Evolutionary conservation across 768 basidiomycete genomes (phyloP), one percentile per base, ranked within the genome.

Genomic region (Leccinum subgranulosum): DNA sequence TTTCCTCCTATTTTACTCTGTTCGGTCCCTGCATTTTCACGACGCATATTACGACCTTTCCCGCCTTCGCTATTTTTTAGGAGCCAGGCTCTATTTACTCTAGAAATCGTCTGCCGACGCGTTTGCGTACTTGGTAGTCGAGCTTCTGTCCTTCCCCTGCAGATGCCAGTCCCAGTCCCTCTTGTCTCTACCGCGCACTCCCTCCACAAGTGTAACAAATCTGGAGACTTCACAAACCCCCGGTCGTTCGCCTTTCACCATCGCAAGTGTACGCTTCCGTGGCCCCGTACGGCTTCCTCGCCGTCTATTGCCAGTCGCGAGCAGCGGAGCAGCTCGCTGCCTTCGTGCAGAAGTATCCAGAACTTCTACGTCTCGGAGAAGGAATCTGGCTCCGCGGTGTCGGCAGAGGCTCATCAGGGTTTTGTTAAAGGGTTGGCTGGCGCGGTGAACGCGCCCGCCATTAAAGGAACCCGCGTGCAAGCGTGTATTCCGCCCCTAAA

Each of bases 161-260:
- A 84, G 81, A 92, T 92, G 90, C 90, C 90, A 77, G 90, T 92
- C 79, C 89, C 90, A 64, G 89, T 89, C 66, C 87, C 86, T 68
- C 77, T 77, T 72, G 73, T 78, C 73, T 78, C 79, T 57, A 74
- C 78, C 66, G 80, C 84, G 55, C 87, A 90, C 66, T 79, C 83
- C 51, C 82, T 88, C 69, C 75, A 81, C 78, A 92, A 92, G 78
- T 73, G 74, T 69, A 70, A 68, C 64, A 71, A 77, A 64, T 69
- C 77, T 76, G 77, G 73, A 70, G 75, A 76, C 73, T 31, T 63
- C 29, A 58, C 67, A 55, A 66, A 68, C 53, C 61, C 67, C 54
- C 76, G 74, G 55, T 62, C 77, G 59, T 79, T 78, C 52, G 74
- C 79, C 56, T 78, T 85, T 63, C 80, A 81, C 62, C 76, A 78